These are phyloP conservation scores for barrel medic (Medicago truncatula) DNA, from an alignment of 306 rosid species.

Conservation along the genomic window DNA sequence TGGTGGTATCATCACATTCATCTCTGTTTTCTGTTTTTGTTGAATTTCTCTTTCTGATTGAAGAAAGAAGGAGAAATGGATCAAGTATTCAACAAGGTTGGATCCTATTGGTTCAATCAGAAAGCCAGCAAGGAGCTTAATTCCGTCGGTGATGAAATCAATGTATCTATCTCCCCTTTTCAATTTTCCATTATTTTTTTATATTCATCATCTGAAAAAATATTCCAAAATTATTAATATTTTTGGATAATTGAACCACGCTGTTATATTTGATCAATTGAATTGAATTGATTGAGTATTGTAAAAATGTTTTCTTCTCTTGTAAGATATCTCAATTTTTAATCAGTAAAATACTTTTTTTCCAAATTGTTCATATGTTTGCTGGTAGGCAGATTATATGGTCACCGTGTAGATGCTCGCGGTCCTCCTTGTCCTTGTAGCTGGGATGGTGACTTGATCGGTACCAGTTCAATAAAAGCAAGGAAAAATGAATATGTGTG, in stretches of 20 bases:
- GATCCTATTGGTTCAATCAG: conserved; percentile 83
- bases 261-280: too few relatives aligned
- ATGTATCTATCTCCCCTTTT: conserved; percentile 41
- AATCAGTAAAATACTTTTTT: neutral
- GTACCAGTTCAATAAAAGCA: neutral
- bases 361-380: neutral
- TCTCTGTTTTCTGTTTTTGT: neutral
- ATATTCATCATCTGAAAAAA: neutral
- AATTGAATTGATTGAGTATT: conserved; percentile 12
- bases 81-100: conserved; percentile 71
- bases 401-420: neutral
- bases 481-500: neutral
- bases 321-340: neutral
- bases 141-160: conserved; percentile 76
- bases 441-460: neutral
- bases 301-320: neutral
- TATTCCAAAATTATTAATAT: neutral
- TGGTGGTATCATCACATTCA: neutral
- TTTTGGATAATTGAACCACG: neutral
- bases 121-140: conserved; percentile 65
- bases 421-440: neutral
- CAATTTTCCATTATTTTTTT: neutral
- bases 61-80: conserved; percentile 53
- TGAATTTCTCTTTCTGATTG: conserved; percentile 20
- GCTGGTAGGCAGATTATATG: neutral